Base-by-base conservation (phyloP, 257 asterid species). In the Leonotis leonurus region DNA sequence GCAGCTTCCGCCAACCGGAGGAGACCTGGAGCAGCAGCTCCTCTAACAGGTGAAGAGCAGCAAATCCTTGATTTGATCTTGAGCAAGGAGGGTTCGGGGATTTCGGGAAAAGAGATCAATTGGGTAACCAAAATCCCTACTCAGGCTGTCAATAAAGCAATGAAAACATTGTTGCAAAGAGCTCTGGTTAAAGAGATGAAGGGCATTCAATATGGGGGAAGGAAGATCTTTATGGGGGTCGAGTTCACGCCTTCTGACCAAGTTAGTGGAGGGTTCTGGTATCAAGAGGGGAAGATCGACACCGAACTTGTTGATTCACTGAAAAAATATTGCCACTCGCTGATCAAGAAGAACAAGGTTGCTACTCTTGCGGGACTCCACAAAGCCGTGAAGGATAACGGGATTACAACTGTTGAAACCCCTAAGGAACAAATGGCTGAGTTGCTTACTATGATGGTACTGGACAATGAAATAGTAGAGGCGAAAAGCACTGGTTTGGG, bases 401-500 rank as follows among this genome's bases (percentile, higher is more conserved):
- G 59, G 4, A 69, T 52, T 7, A 45, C 64, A 22, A 74, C 17
- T 1, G 70, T 59, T 7, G 75, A 77, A 3, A 21, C 78, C 40
- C 64, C 91, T 5, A 24, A 13, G 36, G 72, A 52, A n/a, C 88
- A 85, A 60, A 58, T 77, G 13, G 57, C 27, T 0, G 85, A 85
- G 8, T 64, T 88, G 24, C 37, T 90, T 64, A 70, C 57, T 22
- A 71, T 79, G 0, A 67, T 90, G 88, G 83, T 84, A 56, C 40
- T 88, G 22, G 91, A 78, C 50, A 72, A 84, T 49, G 70, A 73
- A 4, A 17, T 91, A 29, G 57, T 85, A 14, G 95, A 85, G 79
- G 95, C 81, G 62, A 88, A 85, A 77, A 88, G 96, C 74, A 85
- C 78, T 0, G 96, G 96, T 22, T 43, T 80, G 66, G 91, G 84